phyloP scores from a whole-genome alignment of 768 basidiomycete genomes.

The Kwoniella bestiolae region DNA sequence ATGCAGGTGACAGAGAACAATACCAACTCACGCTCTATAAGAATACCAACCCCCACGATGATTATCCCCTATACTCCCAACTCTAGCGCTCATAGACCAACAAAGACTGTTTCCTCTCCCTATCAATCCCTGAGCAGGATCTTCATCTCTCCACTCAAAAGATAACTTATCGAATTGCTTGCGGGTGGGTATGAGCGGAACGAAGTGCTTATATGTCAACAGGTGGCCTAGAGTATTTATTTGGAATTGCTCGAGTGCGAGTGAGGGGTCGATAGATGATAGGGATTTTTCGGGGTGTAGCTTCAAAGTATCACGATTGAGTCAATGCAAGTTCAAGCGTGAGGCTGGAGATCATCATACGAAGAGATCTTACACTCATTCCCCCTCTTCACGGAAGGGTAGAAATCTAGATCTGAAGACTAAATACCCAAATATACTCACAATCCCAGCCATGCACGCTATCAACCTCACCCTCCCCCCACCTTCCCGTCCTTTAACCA shows the following conservation, averaged over 20 bases:
- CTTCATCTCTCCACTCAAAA: conserved; percentile 30
- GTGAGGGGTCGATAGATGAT: conserved; percentile 43
- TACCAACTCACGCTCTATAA: conserved; percentile 53
- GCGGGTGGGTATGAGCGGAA: conserved; percentile 57
- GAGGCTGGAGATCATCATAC: background rate
- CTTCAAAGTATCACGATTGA: too few species aligned
- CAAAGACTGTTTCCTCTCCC: conserved; percentile 49
- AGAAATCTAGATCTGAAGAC: too few species aligned
- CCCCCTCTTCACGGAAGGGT: too few species aligned
- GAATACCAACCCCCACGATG: conserved; percentile 57
- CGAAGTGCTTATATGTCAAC: conserved; percentile 60
- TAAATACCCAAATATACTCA: too few species aligned
- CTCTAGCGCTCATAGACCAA: conserved; percentile 58
- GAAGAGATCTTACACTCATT: too few species aligned
- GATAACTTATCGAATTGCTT: conserved; percentile 39
- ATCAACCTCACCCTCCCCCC: conserved; percentile 55
- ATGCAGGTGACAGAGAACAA: too few species aligned
- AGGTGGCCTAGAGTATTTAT: conserved; percentile 61
- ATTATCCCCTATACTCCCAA: conserved; percentile 59
- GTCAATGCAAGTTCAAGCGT: background rate
- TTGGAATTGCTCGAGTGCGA: conserved; percentile 55
- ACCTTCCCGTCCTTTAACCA: conserved; percentile 53
- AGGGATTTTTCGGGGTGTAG: conserved; percentile 60
- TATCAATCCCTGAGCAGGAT: conserved; percentile 56
- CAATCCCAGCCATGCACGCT: conserved; percentile 58